Evolutionary conservation across 805 yeast species (phyloP), one percentile per base, ranked within the genome.

Genomic region (Brettanomyces sp.): DNA sequence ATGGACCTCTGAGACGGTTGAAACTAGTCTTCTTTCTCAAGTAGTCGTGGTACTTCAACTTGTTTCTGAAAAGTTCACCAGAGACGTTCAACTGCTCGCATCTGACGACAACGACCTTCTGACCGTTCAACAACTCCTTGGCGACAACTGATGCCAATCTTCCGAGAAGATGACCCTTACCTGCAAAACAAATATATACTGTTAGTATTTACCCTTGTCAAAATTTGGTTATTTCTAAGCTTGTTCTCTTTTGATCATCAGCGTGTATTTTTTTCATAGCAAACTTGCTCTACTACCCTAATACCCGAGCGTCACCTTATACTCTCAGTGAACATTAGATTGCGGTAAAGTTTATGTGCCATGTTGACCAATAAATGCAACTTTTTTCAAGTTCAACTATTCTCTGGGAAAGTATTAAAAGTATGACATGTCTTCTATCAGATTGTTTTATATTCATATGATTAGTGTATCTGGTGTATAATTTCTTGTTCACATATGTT

Each of bases 61-160:
- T 93, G 85, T 91, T 88, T 82, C 99, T 90, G 96, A 93, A 93
- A 74, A 93, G 90, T 79, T 93, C 98, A 74, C 99, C 99, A 67
- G 97, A 88, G 73, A 93, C 88, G 93, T 93, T 93, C 73, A 93
- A 81, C 65, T 91, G 86, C 80, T 85, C 99, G 70, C 89, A 79
- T 81, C 99, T 88, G 68, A 93, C 99, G 64, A 93, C 82, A 64
- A 90, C 96, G 68, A 93, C 80, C 76, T 89, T 87, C 81, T 93
- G 98, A 65, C 99, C 99, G 77, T 86, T 84, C 72, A 93, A 84
- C 65, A 93, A 74, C 81, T 93, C 96, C 85, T 93, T 93, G 75
- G 99, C 96, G 69, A 93, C 89, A 68, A 81, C 85, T 64, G 97
- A 88, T 63, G 99, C 99, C 72, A 93, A 86, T 82, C 99, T 96